A percentile compares a stretch with the other conserved stretches of the same genome.
phyloP scores from a whole-genome alignment of 1,284 basidiomycete genomes.

The Fomitopsis pinicola region DNA sequence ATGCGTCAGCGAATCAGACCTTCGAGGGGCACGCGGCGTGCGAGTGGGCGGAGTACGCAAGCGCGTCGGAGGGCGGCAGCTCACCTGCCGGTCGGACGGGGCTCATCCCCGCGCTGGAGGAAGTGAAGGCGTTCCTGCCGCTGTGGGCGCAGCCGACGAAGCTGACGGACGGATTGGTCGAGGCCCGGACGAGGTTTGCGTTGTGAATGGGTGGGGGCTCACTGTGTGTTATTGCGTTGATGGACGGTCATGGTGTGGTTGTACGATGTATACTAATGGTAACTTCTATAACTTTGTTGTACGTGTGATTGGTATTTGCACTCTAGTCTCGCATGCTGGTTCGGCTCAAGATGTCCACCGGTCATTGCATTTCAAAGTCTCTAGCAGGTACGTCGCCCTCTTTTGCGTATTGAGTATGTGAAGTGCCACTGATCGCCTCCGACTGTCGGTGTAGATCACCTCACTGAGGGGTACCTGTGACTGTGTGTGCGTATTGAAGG shows the following conservation, averaged over 20 bases:
- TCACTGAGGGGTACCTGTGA: no score
- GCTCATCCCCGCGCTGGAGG: conserved; percentile 70
- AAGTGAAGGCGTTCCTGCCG: conserved; percentile 62
- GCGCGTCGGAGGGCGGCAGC: conserved; percentile 43
- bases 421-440: no score
- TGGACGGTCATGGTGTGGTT: background rate
- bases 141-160: conserved; percentile 66
- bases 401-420: no score
- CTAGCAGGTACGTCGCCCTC: no score
- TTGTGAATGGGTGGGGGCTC: conserved; percentile 24
- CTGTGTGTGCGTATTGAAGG: no score
- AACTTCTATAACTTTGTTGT: background rate
- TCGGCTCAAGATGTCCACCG: no score
- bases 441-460: no score
- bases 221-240: background rate
- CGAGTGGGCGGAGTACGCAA: conserved; percentile 67
- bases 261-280: background rate
- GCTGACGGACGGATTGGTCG: conserved; percentile 54
- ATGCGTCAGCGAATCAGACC: conserved; percentile 19
- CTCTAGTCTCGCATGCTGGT: no score
- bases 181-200: conserved; percentile 45
- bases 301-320: no score
- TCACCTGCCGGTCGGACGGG: conserved; percentile 17
- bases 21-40: conserved; percentile 57
- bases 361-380: no score